These are phyloP conservation scores for Rhodotorula sp. DNA, from an alignment of 1,284 basidiomycete genomes.

Conservation along the genomic window DNA sequence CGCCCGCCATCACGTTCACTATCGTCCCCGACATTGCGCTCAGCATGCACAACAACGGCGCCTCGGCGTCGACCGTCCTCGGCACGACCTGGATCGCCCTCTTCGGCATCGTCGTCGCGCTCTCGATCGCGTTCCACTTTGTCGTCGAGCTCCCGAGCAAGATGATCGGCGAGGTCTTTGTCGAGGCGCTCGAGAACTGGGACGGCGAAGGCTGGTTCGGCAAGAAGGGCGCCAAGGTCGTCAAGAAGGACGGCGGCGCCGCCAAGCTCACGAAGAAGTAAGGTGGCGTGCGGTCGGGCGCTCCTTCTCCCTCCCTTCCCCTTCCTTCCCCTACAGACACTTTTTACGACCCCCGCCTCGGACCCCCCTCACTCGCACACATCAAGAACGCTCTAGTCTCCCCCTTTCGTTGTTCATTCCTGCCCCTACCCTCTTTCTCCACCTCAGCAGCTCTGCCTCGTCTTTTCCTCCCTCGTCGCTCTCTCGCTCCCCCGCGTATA, in stretches of 20 bases:
- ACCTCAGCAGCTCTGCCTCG: too few species aligned
- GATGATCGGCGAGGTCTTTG: conserved; percentile 47
- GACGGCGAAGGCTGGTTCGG: conserved; percentile 23
- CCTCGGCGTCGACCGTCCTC: conserved; percentile 44
- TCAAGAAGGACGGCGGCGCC: not conserved
- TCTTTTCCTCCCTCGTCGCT: not conserved
- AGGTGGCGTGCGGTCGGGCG: not conserved
- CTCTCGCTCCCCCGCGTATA: not conserved
- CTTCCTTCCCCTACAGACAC: conserved; percentile 9
- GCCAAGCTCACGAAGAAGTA: conserved; percentile 11
- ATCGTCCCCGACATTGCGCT: conserved; percentile 48
- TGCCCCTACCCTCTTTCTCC: not conserved
- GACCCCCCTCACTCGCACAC: not conserved
- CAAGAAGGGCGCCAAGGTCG: conserved; percentile 12
- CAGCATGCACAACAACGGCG: conserved; percentile 44
- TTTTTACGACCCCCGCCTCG: not conserved
- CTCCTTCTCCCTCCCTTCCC: not conserved
- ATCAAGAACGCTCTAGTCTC: not conserved
- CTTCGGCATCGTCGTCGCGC: conserved; percentile 44
- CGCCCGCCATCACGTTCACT: conserved; percentile 48
- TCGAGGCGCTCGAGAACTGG: conserved; percentile 44
- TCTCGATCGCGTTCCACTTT: conserved; percentile 48
- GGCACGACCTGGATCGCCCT: conserved; percentile 47
- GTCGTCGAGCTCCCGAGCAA: conserved; percentile 49
- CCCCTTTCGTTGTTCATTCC: not conserved